Base-by-base conservation (phyloP, 2,329 filamentous ascomycete species). In the Plenodomus biglobosus region DNA sequence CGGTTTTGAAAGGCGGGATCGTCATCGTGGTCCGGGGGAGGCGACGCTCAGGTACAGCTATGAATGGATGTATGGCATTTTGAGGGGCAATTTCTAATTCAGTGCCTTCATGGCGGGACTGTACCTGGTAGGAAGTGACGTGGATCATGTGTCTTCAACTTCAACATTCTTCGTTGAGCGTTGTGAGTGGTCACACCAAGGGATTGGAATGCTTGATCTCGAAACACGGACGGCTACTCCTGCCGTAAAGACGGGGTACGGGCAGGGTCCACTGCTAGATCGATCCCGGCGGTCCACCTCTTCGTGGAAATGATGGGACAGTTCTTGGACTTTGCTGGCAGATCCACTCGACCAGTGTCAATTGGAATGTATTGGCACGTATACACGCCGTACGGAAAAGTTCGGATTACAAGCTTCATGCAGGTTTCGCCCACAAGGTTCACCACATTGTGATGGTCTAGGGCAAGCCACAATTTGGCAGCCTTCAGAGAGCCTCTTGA, bases 101-200 rank as follows among this genome's bases (percentile, higher is more conserved):
- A 46, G 46, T 46, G 43, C 44, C 32, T 42, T 46, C 38, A 42
- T 46, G 53, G 57, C 40, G 40, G 40, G 42, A 42, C 45, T 41
- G 42, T 40, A 43, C 55, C 48, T 42, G 42, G 44, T 20, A 34
- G 38, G 35, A 30, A 38, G 46, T 66, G 58, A 65, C 61, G 65
- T 63, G 58, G 65, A 68, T 69, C 62, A 15, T 48, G 24, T 61
- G 52, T 58, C 55, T 59, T 62, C 56, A 63, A 59, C 52, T 62
- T 53, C 47, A 52, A 60, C 58, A 54, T 53, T 20, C 50, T 48
- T 39, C 32, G 48, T 45, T 50, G 48, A 44, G 42, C 44, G 38
- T 27, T 42, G 19, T 55, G 46, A 64, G 42, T 65, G 60, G 62
- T 35, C 48, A 46, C 40, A 40, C 24, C 32, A 30, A 46, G 22